Evolutionary conservation across 805 yeast species (phyloP).

Genomic region (Wickerhamomyces bovis): DNA sequence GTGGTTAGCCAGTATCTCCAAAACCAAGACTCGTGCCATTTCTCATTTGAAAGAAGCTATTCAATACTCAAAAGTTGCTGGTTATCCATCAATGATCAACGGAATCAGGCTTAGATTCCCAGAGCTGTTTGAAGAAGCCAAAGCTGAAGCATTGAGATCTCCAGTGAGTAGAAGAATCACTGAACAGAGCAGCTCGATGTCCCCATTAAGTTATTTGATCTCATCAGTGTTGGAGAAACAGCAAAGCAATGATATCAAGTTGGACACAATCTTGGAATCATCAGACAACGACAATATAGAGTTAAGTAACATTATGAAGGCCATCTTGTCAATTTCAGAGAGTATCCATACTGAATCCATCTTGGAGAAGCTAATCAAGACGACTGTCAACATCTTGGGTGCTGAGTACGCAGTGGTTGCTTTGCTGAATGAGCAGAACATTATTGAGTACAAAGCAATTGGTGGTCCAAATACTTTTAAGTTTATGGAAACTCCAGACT

Average conservation of each 20-base stretch:
- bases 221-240: slow-evolving; percentile 24
- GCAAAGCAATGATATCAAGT: background rate
- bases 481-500: slow-evolving; percentile 36
- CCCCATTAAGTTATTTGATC: slow-evolving; percentile 25
- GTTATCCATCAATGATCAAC: slow-evolving; percentile 21
- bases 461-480: slow-evolving; percentile 26
- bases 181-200: slow-evolving; percentile 8
- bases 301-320: slow-evolving; percentile 33
- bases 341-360: slow-evolving; percentile 34
- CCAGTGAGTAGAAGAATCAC: slow-evolving; percentile 9
- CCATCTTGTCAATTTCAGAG: slow-evolving; percentile 46
- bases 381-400: slow-evolving; percentile 32
- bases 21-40: slow-evolving; percentile 28
- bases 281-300: slow-evolving; percentile 9
- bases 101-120: slow-evolving; percentile 27
- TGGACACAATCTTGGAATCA: slow-evolving; percentile 1
- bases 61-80: slow-evolving; percentile 29
- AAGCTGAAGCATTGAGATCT: slow-evolving; percentile 25
- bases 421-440: slow-evolving; percentile 24
- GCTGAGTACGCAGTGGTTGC: slow-evolving; percentile 31
- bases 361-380: slow-evolving; percentile 32
- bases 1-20: slow-evolving; percentile 22
- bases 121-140: slow-evolving; percentile 19
- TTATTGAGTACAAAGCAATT: slow-evolving; percentile 27
- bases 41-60: slow-evolving; percentile 33